These are phyloP conservation scores for Panaeolus papilionaceus DNA, from an alignment of 768 basidiomycete species.

Conservation along the genomic window DNA sequence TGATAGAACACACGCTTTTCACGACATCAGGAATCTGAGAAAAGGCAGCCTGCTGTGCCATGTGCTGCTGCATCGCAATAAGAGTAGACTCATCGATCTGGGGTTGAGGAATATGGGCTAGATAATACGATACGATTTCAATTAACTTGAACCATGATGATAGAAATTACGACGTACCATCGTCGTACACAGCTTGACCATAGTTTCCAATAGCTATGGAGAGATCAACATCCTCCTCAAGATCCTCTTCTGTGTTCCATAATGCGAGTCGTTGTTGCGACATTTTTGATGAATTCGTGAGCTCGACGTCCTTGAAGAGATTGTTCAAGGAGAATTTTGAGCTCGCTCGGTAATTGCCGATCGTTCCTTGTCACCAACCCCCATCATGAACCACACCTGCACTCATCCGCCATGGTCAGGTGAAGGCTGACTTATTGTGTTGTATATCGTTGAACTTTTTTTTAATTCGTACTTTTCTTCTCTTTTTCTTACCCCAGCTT, in stretches of 20 bases:
- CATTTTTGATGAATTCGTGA: slow-evolving; percentile 42
- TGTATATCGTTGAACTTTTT: too few species aligned
- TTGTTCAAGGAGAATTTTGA: slow-evolving; percentile 37
- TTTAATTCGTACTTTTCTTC: too few species aligned
- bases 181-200: slow-evolving; percentile 74
- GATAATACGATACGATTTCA: slow-evolving; percentile 20
- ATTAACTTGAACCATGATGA: background rate
- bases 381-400: background rate
- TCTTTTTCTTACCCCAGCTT: too few species aligned
- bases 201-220: slow-evolving; percentile 72
- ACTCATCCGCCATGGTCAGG: too few species aligned
- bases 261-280: slow-evolving; percentile 70
- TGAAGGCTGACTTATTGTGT: background rate
- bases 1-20: slow-evolving; percentile 67
- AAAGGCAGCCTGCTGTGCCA: slow-evolving; percentile 84
- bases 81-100: slow-evolving; percentile 76
- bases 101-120: slow-evolving; percentile 58
- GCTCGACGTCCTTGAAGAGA: slow-evolving; percentile 22
- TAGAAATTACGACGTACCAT: slow-evolving; percentile 47
- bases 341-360: slow-evolving; percentile 41
- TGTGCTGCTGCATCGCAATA: slow-evolving; percentile 79
- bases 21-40: slow-evolving; percentile 88
- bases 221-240: slow-evolving; percentile 83
- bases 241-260: slow-evolving; percentile 81
- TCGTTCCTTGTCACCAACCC: background rate